Conservation (phyloP, 1,139 yeast genomes). For the Blastobotrys buckinghamii region DNA sequence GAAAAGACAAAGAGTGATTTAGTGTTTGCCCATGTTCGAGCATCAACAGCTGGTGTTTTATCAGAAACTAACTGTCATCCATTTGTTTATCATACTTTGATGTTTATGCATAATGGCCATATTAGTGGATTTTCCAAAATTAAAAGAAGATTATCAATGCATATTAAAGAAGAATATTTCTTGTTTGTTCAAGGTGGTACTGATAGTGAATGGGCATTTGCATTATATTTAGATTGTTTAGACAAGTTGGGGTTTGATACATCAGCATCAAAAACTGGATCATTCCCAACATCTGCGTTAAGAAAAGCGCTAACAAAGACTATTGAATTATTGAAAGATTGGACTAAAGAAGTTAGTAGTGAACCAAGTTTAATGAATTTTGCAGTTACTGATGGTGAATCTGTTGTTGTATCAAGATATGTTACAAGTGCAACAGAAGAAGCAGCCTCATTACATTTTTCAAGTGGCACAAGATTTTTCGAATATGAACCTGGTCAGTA, state of each 20-base stretch:
- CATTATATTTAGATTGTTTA: conserved; percentile 73
- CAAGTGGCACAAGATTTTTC: conserved; percentile 85
- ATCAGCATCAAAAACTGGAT: conserved; percentile 27
- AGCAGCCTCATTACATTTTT: conserved; percentile 92
- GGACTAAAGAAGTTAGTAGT: conserved; percentile 44
- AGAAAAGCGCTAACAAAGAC: conserved; percentile 68
- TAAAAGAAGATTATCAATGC: conserved; percentile 61
- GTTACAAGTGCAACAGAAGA: conserved; percentile 86
- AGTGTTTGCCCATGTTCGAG: conserved; percentile 93
- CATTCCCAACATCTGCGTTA: conserved; percentile 52
- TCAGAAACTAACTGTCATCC: conserved; percentile 97
- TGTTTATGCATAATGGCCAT: conserved; percentile 98
- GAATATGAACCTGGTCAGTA: conserved; percentile 83
- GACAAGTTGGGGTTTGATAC: conserved; percentile 75
- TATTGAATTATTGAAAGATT: conserved; percentile 64
- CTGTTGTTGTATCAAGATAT: conserved; percentile 85
- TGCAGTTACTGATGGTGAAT: conserved; percentile 90
- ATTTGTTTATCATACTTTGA: conserved; percentile 70
- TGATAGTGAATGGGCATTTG: conserved; percentile 94
- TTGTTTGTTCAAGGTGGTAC: conserved; percentile 85
- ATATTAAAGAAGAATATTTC: conserved; percentile 75
- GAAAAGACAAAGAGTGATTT: conserved; percentile 78
- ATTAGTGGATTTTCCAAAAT: conserved; percentile 66
- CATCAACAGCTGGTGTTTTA: conserved; percentile 90
- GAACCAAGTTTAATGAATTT: conserved; percentile 90